These are phyloP conservation scores for Sugiyamaella americana DNA, from an alignment of 805 yeast species.

Conservation along the genomic window DNA sequence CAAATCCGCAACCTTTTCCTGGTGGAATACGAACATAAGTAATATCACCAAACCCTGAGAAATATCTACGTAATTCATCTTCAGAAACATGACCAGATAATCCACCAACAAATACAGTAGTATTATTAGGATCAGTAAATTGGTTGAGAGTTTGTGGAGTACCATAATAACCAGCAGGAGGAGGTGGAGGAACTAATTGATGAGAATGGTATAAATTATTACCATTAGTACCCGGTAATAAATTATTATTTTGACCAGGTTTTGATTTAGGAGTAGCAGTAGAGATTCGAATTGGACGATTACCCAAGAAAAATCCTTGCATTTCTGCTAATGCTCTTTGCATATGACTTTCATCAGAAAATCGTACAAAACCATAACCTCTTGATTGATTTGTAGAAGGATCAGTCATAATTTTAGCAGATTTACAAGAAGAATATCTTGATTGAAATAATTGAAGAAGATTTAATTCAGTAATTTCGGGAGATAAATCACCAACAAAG, in stretches of 20 bases:
- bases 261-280: constrained; percentile 54
- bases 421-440: constrained; percentile 64
- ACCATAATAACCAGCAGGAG: constrained; percentile 16
- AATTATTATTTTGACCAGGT: constrained; percentile 19
- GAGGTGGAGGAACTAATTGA: constrained; percentile 20
- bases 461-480: constrained; percentile 62
- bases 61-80: constrained; percentile 53
- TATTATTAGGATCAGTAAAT: constrained; percentile 74
- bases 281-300: constrained; percentile 72
- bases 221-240: constrained; percentile 1
- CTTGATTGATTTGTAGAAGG: constrained; percentile 61
- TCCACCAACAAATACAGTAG: constrained; percentile 81
- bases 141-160: constrained; percentile 33
- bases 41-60: constrained; percentile 64
- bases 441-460: constrained; percentile 61
- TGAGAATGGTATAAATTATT: constrained; percentile 22
- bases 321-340: constrained; percentile 68
- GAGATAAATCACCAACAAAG: constrained; percentile 80
- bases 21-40: constrained; percentile 57
- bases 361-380: constrained; percentile 89
- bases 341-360: constrained; percentile 57
- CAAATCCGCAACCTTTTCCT: constrained; percentile 83
- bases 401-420: constrained; percentile 76
- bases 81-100: constrained; percentile 52
- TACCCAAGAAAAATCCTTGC: constrained; percentile 71